Conservation (phyloP, 177 flowering plant genomes). For the Telopea speciosissima region DNA sequence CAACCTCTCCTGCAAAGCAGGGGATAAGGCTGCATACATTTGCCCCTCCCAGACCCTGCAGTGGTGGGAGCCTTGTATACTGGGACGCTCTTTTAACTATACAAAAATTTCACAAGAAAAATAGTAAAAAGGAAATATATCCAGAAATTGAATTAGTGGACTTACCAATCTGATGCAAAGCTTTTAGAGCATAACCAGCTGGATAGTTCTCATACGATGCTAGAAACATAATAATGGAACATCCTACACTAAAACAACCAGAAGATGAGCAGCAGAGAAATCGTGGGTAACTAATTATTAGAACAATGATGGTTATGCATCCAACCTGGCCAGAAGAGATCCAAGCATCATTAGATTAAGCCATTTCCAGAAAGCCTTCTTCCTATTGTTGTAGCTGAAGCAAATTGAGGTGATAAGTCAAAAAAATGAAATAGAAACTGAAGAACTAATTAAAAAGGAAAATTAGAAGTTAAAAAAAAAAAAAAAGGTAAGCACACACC, state of each 20-base stretch:
- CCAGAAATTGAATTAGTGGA: constrained; percentile 12
- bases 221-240: constrained; percentile 58
- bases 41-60: too few relatives aligned
- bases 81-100: too few relatives aligned
- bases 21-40: too few relatives aligned
- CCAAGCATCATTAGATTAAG: constrained; percentile 54
- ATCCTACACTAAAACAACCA: constrained; percentile 68
- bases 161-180: constrained; percentile 66
- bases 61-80: too few relatives aligned
- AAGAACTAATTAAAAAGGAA: neutral
- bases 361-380: constrained; percentile 64
- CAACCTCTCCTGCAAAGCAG: too few relatives aligned
- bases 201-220: constrained; percentile 96
- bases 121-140: neutral
- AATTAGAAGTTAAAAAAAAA: too few relatives aligned
- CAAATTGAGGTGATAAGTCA: constrained; percentile 8
- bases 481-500: too few relatives aligned
- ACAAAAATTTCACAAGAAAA: neutral
- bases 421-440: neutral
- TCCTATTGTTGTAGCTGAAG: constrained; percentile 82
- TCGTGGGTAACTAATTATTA: neutral
- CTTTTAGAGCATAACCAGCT: constrained; percentile 67
- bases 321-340: constrained; percentile 69
- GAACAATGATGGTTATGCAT: constrained; percentile 5
- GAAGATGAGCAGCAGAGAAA: constrained; percentile 19